Base-by-base conservation (phyloP, 768 basidiomycete genomes). In the Boletellus ananas region DNA sequence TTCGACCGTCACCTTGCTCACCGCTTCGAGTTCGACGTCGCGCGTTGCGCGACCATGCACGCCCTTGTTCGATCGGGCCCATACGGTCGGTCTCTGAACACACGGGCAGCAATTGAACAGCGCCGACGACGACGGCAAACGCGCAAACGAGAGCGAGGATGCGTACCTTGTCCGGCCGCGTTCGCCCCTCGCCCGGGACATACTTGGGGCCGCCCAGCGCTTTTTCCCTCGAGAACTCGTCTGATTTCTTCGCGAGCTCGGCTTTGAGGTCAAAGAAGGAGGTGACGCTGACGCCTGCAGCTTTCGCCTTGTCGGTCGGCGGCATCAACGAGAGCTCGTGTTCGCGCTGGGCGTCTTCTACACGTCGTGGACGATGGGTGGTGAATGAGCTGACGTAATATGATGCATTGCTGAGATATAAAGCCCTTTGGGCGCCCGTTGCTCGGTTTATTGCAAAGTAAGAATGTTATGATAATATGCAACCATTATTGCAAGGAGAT, bases 231-330 rank as follows among this genome's bases (percentile, higher is more conserved):
- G 80, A 67, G 29, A 89, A 74, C 54, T 86, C 83, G 16, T 85
- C 74, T 49, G 77, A 72, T 47, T 73, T 66, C 52, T 72, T 75
- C 1, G 70, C 70, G 2, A 81, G 64, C 47, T 79, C 73, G 8
- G 77, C 84, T 54, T 86, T 88, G 37, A 94, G 80, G 60, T 91
- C 87, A n/a, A 90, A 79, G 65, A 91, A 88, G 0, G 90, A 89
- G 50, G 76, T 78, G 4, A 84, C 76, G 52, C 81, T 87, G 60
- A 89, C 76, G 8, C 86, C 86, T 34, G 82, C 79, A 14, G 81
- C 83, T 61, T 79, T 85, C 0, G 81, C 75, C 64, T 85, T 68
- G 64, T 73, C 76, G 5, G 72, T 67, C 33, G 81, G 76, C 11
- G 74, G 70, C 79, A 79, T 76, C 20, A 9, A 23, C 7, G 8